Evolutionary conservation across 768 basidiomycete species (phyloP).

Genomic region (Piloderma croceum): DNA sequence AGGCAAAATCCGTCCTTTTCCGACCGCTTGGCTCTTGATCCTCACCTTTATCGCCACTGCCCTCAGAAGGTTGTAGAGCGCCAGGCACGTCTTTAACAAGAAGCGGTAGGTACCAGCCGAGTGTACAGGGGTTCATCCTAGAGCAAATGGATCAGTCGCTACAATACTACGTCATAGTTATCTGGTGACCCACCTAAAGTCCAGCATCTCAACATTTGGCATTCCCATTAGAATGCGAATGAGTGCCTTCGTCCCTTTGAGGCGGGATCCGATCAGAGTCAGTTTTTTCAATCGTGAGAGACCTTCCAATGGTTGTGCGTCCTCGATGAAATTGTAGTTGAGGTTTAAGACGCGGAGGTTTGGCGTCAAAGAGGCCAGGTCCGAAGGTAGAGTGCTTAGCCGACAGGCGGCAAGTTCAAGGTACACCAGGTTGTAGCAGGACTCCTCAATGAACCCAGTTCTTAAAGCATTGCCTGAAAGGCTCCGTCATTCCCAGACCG

Average conservation of each 20-base stretch:
- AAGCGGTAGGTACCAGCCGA: conserved; percentile 92
- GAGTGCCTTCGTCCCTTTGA: conserved; percentile 70
- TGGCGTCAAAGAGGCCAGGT: conserved; percentile 61
- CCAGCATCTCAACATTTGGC: conserved; percentile 80
- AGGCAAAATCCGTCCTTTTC: conserved; percentile 32
- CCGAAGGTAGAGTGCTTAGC: conserved; percentile 65
- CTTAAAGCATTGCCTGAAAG: conserved; percentile 66
- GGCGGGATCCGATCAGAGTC: conserved; percentile 73
- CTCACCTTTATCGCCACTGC: conserved; percentile 16
- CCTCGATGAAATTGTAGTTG: conserved; percentile 94
- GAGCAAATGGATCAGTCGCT: conserved; percentile 3
- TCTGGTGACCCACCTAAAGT: conserved; percentile 65
- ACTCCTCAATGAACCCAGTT: conserved; percentile 54
- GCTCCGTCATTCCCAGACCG: conserved; percentile 17
- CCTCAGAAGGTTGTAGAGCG: conserved; percentile 58
- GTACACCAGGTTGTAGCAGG: conserved; percentile 87
- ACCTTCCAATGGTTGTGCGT: conserved; percentile 60
- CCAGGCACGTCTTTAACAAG: conserved; percentile 65
- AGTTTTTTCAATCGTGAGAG: conserved; percentile 75
- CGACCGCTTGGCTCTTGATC: too few relatives aligned
- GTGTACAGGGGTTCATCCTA: conserved; percentile 95
- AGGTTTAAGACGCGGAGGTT: conserved; percentile 90
- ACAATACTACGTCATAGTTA: not conserved
- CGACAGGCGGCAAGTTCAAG: conserved; percentile 88
- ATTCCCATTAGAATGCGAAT: conserved; percentile 67